Conservation (phyloP, 2,329 filamentous ascomycete genomes). For the Xylaria digitata region DNA sequence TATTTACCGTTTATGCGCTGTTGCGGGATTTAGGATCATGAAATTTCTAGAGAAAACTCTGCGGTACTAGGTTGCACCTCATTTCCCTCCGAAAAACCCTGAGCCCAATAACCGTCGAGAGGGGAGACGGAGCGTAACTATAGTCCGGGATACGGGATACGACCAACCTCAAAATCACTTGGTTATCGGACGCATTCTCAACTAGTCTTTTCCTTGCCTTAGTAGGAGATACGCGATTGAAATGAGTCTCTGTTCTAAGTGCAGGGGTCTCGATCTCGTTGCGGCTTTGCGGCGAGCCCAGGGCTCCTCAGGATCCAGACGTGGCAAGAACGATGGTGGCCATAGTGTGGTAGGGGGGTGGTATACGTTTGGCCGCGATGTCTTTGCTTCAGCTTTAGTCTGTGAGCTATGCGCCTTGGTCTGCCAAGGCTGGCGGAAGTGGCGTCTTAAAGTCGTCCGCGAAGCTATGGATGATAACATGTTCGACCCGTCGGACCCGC, state of each 20-base stretch:
- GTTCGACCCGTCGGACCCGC: constrained; percentile 6
- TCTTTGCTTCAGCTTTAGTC: constrained; percentile 5
- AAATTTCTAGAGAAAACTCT: too few relatives aligned
- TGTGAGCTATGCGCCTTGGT: constrained; percentile 15
- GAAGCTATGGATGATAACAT: constrained; percentile 1
- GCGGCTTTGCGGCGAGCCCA: constrained; percentile 3
- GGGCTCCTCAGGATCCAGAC: neutral
- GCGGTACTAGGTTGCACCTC: too few relatives aligned
- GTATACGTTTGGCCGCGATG: constrained; percentile 16
- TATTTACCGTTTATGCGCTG: too few relatives aligned
- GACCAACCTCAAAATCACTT: neutral
- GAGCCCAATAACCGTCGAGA: too few relatives aligned
- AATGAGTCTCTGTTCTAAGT: constrained; percentile 15
- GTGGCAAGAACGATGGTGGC: constrained; percentile 1
- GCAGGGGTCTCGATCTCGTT: constrained; percentile 8
- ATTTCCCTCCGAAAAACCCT: too few relatives aligned
- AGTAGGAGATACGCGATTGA: neutral
- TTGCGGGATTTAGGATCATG: too few relatives aligned
- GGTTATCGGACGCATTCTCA: neutral
- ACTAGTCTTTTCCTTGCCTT: neutral
- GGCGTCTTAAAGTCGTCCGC: constrained; percentile 9
- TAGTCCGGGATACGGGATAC: too few relatives aligned
- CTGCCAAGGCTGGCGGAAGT: constrained; percentile 17
- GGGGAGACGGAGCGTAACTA: too few relatives aligned
- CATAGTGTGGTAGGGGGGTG: constrained; percentile 3